Base-by-base conservation (phyloP, 192 early-diverging fungal genomes). In the Coemansia sp. region DNA sequence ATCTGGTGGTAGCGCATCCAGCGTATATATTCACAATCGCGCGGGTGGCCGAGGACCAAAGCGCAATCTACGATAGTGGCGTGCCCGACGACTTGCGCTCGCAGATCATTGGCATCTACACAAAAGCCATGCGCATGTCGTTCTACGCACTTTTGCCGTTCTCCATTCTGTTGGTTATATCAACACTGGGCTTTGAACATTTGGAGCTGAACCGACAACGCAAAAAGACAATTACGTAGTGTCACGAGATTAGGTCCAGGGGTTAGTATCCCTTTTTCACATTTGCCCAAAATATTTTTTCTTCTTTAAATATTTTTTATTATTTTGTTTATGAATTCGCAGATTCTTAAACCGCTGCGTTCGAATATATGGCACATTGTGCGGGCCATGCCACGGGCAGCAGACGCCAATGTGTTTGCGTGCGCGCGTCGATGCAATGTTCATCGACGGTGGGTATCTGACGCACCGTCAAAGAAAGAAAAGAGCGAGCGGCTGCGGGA, bases 131-230 rank as follows among this genome's bases (percentile, higher is more conserved):
- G 68, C 78, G 83, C 4, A 58, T 64, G 22, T 67, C 84, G 5
- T 88, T 84, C 69, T 70, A 72, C 50, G 82, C 79, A n/a, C 62
- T 86, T 55, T 69, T 85, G 12, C 86, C 86, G 0, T 79, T 89
- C 35, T 71, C 72, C 1, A 58, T 52, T 0, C 29, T 72, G 22
- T 56, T 80, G 45, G 37, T 71, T 0, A 35, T 80, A 53, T 45
- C 45, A 9, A 65, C 72, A 1, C 50, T 80, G 38, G 62, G 65
- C 5, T 75, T 74, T 41, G 56, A 71, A 59, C 78, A 75, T 47
- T 11, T 66, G 23, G 78, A 81, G 56, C 72, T 81, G 35, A 58
- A 75, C 47, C 63, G 72, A 23, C 50, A 69, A 14, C 54, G 78
- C 50, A 81, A 75, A 38, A 59, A 66, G 60, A 75, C 78, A 0